Evolutionary conservation across 1,284 basidiomycete species (phyloP), one percentile per base, ranked within the genome.

Genomic region (Schizophyllum commune): DNA sequence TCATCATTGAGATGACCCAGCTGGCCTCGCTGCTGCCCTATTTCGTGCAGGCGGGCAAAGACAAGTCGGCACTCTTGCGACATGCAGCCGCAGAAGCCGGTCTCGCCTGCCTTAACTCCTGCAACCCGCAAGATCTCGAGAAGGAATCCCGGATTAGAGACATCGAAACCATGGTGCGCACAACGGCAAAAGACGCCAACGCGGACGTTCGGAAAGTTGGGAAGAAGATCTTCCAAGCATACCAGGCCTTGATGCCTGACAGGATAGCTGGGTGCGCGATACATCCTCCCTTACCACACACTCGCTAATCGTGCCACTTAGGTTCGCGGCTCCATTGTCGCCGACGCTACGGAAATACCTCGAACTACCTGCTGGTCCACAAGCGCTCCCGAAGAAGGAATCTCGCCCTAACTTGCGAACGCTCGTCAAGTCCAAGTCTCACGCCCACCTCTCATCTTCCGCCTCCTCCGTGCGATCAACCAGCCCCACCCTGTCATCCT

Each of bases 301-400:
- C 51, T 32, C 64, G 47, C 39, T 68, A 55, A 63, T 60, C 59
- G 63, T 34, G 65, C 22, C 34, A 13, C 59, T 20, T 65, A 93
- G 92, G 56, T 92, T 94, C 68, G 80, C 82, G 15, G 78, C 78
- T 3, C 90, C 90, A 4, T 78, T 94, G 20, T 87, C 88, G 1
- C 91, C 92, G 4, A 87, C 83, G 1, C 84, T 85, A 60, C 86
- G 81, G 67, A 91, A 91, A 71, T 92, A 92, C 70, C 82, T 94
- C 2, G 84, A 89, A 63, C 78, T 93, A 58, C 62, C 60, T 21
- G 56, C 58, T 33, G 63, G 51, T 64, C 69, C 1, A 70, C 62
- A 74, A 70, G 68, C 68, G 53, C 65, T 68, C 51, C 53, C 65
- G 60, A 55, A 47, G 13, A 47, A 47, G 17, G 13, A 47, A 47